These are phyloP conservation scores for Citrullus colocynthis DNA, from an alignment of 306 rosid species.

Conservation along the genomic window DNA sequence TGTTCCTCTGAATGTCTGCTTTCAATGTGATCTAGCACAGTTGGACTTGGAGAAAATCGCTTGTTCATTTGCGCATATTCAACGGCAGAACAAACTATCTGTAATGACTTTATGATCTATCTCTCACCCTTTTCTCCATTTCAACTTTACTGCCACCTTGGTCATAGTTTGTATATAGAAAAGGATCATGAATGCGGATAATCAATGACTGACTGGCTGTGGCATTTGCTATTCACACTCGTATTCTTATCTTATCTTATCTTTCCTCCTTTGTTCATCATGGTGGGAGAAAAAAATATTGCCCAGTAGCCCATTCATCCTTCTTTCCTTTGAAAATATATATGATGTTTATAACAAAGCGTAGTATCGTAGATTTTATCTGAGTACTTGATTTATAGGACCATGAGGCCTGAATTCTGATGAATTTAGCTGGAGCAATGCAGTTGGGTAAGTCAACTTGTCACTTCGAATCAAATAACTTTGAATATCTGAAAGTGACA, in stretches of 20 bases:
- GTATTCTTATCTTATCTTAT: neutral
- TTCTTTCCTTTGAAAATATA: neutral
- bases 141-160: neutral
- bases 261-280: neutral
- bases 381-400: neutral
- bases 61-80: neutral
- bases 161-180: neutral
- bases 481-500: neutral
- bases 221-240: neutral
- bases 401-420: neutral
- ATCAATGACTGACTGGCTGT: neutral
- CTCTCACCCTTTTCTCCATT: neutral
- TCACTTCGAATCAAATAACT: neutral
- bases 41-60: neutral
- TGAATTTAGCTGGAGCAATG: neutral
- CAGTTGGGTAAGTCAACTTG: neutral
- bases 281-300: neutral
- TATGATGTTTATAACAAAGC: neutral
- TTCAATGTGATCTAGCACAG: neutral
- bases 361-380: neutral
- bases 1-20: constrained; percentile 1
- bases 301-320: neutral
- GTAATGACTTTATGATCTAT: constrained; percentile 7
- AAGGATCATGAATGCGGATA: neutral
- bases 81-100: neutral